Evolutionary conservation across 305 asterid genomes (phyloP).

Genomic region (Fraxinus angustifolia): DNA sequence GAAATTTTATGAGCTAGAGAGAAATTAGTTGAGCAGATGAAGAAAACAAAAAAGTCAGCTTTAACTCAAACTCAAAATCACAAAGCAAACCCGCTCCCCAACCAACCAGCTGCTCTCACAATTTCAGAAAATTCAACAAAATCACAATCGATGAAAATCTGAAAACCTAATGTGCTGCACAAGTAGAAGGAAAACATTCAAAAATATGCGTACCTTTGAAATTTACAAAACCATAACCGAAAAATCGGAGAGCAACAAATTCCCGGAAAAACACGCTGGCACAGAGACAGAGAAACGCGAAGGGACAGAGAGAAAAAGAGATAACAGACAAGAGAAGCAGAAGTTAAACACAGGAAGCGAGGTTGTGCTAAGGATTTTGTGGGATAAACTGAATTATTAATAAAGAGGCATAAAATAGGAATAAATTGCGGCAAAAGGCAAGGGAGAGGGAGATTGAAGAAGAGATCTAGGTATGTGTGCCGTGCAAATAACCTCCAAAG

Average conservation of each 20-base stretch:
- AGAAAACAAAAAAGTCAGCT: conserved; percentile 29
- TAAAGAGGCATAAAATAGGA: conserved; percentile 39
- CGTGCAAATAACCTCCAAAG: conserved; percentile 72
- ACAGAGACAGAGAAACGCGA: conserved; percentile 20
- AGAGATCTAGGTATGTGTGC: conserved; percentile 91
- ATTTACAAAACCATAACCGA: conserved; percentile 27
- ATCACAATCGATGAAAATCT: not conserved
- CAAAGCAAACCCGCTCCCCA: conserved; percentile 9
- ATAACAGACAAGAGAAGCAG: conserved; percentile 21
- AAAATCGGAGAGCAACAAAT: conserved; percentile 12
- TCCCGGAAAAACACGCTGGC: not conserved
- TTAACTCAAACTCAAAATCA: conserved; percentile 21
- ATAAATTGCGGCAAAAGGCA: conserved; percentile 81
- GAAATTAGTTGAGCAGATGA: conserved; percentile 29
- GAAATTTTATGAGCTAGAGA: not conserved
- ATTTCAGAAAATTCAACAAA: conserved; percentile 6
- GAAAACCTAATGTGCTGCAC: conserved; percentile 2
- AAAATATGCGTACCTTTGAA: conserved; percentile 29
- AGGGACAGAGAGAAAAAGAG: conserved; percentile 16
- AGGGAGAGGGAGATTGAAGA: conserved; percentile 53
- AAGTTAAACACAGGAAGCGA: conserved; percentile 17
- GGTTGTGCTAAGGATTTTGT: conserved; percentile 9
- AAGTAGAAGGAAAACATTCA: not conserved
- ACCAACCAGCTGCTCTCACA: not conserved
- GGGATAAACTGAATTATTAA: conserved; percentile 36